A percentile compares a stretch with the other conserved stretches of the same genome.
Evolutionary conservation across 164 flowering plant species (phyloP).

Genomic region (Stephania cephalantha): DNA sequence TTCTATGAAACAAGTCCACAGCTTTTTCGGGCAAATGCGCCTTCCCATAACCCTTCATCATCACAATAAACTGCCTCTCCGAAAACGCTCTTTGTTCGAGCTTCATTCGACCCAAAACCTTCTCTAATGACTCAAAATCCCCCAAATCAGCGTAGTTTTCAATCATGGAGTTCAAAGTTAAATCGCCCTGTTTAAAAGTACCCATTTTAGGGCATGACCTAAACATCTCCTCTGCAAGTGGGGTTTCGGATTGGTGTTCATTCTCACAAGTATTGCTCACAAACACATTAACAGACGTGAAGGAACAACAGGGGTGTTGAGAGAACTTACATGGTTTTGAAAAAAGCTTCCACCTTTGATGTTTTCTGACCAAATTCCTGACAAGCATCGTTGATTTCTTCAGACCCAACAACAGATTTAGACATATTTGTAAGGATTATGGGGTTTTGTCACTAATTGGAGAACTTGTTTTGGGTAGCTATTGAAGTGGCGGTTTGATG

Average conservation of each 20-base stretch:
- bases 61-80: constrained; percentile 49
- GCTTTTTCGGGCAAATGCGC: constrained; percentile 58
- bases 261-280: constrained; percentile 9
- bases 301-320: not conserved
- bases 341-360: constrained; percentile 17
- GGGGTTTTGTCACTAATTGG: not conserved
- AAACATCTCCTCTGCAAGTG: constrained; percentile 35
- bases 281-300: not conserved
- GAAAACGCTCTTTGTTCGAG: constrained; percentile 43
- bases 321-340: constrained; percentile 18
- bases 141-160: constrained; percentile 42
- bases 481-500: not conserved
- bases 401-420: not conserved
- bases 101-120: constrained; percentile 52
- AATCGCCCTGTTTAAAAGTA: constrained; percentile 64
- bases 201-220: constrained; percentile 41
- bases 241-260: constrained; percentile 13
- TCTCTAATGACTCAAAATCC: constrained; percentile 50
- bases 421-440: constrained; percentile 8
- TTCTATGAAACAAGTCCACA: constrained; percentile 53
- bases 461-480: not conserved
- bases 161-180: constrained; percentile 53
- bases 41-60: constrained; percentile 71
- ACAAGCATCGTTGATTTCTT: constrained; percentile 14
- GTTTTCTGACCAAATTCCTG: constrained; percentile 4